Evolutionary conservation across 2,329 filamentous ascomycete species (phyloP).

Genomic region (Epichloe sp.): DNA sequence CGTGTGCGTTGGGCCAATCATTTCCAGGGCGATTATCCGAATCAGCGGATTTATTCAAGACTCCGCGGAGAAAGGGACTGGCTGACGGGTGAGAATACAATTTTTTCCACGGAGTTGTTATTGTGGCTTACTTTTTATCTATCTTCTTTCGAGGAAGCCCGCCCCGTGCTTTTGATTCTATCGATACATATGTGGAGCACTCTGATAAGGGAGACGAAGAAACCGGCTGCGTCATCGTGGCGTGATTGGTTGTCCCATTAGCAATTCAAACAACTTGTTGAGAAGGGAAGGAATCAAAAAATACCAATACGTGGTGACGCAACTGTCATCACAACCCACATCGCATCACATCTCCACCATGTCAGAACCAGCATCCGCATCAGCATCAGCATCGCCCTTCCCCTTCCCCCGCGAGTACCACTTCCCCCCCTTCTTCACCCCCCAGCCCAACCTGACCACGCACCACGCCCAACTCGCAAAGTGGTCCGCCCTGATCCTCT

Average conservation of each 20-base stretch:
- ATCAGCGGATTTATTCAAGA: background rate
- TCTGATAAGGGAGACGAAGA: too few species aligned
- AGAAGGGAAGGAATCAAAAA: too few species aligned
- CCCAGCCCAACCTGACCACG: slow-evolving; percentile 61
- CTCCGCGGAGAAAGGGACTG: slow-evolving; percentile 2
- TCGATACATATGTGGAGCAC: too few species aligned
- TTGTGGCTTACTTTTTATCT: too few species aligned
- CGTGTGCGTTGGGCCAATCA: slow-evolving; percentile 1
- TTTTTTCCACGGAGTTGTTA: too few species aligned
- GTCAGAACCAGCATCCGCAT: too few species aligned
- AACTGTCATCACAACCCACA: background rate
- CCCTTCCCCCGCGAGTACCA: slow-evolving; percentile 51
- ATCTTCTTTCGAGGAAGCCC: too few species aligned
- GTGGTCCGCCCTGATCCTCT: slow-evolving; percentile 75
- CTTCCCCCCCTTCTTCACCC: slow-evolving; percentile 76
- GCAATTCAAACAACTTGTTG: too few species aligned
- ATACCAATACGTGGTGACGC: too few species aligned
- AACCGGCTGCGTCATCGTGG: background rate
- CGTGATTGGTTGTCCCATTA: background rate
- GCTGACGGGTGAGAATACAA: background rate
- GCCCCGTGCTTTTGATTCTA: too few species aligned
- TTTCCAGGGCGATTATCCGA: background rate
- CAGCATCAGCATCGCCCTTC: background rate
- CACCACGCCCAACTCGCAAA: slow-evolving; percentile 65
- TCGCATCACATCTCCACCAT: background rate